phyloP scores from a whole-genome alignment of 2,329 filamentous ascomycete species.

The Pseudogymnoascus sp. region DNA sequence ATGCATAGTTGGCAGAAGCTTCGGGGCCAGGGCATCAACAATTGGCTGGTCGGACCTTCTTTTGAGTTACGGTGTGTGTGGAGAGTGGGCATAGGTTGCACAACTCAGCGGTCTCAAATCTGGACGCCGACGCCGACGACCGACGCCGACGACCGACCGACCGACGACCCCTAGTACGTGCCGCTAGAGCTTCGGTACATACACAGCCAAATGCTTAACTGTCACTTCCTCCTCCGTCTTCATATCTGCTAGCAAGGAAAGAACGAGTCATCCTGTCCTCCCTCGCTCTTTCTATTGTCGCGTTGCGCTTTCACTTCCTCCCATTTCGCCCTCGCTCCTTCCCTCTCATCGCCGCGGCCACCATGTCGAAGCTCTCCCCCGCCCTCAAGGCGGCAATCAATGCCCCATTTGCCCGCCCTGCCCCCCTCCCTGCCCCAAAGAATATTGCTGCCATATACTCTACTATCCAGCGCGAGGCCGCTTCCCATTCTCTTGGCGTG shows the following conservation, averaged over 20 bases:
- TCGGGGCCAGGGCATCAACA: background rate
- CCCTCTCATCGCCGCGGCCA: background rate
- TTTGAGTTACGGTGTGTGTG: background rate
- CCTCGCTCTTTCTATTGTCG: background rate
- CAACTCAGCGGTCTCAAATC: background rate
- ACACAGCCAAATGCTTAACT: background rate
- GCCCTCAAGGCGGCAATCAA: constrained; percentile 69
- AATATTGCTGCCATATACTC: constrained; percentile 59
- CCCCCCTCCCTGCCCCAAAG: constrained; percentile 56
- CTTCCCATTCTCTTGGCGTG: constrained; percentile 50
- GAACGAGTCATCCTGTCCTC: background rate
- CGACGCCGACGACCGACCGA: background rate
- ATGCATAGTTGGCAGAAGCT: background rate
- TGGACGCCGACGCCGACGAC: background rate
- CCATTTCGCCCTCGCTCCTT: background rate
- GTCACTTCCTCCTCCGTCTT: background rate
- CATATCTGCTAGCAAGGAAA: background rate
- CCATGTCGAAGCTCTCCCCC: constrained; percentile 67
- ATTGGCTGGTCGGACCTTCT: background rate
- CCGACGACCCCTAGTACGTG: background rate
- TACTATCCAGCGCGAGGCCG: constrained; percentile 56
- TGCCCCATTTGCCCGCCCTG: constrained; percentile 58
- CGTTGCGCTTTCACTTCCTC: background rate
- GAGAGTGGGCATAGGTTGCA: background rate
- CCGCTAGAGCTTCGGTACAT: background rate